Base-by-base conservation (phyloP, 306 rosid genomes). In the Calophaca sinica region DNA sequence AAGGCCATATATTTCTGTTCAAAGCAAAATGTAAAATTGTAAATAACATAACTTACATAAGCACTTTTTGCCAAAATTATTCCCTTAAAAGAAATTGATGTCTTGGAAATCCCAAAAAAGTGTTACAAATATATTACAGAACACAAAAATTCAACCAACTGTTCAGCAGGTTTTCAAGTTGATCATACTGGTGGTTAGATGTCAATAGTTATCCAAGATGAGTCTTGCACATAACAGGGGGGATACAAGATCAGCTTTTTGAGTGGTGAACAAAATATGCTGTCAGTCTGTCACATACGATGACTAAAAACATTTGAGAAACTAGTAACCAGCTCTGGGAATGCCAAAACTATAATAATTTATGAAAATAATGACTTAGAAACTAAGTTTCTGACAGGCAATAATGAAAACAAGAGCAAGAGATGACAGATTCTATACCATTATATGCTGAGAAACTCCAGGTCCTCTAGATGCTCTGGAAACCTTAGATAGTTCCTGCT, bases 361-460 rank as follows among this genome's bases (percentile, higher is more conserved):
- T 33, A 26, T 33, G 26, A 14, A 20, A 49, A 51, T 52, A 60
- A 79, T 29, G 35, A 49, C 10, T 64, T n/a, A 48, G 38, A 53
- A 74, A 72, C n/a, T 51, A 48, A 51, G 79, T 42, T 69, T 64
- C 60, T 13, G 38, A 52, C 61, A 70, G 41, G 35, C 57, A 61
- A 54, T 53, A 55, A 32, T 44, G 42, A 75, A 39, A 54, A 32
- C n/a, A 83, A 69, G 42, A 61, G 67, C 32, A 62, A 13, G 41
- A 31, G 20, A 79, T 28, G 44, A 64, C 11, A 73, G 15, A 74
- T 13, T 67, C 32, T 45, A 52, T 87, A 94, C 98, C 96, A 81
- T 82, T 61, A 94, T 91, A 75, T 91, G 85, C 74, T 87, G 96
- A 84, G 93, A 92, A 68, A 82, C 79, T 53, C 91, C 90, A 8